Percentiles rank a stretch among this genome's conserved stretches.
Evolutionary conservation across 2,329 filamentous ascomycete species (phyloP).

Genomic region (Ramularia collo-cygni): DNA sequence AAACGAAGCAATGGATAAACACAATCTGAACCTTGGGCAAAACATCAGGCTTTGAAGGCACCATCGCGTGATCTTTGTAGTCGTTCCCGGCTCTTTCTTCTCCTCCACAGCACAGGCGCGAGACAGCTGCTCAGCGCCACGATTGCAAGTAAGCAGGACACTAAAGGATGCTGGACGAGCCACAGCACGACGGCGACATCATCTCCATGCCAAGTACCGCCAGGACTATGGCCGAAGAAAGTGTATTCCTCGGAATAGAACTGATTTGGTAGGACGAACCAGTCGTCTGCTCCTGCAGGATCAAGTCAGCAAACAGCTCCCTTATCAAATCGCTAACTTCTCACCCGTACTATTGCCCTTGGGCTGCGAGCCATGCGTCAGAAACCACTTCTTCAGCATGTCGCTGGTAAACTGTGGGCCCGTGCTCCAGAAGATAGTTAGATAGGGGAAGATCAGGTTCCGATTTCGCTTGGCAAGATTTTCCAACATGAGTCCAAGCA

Average conservation of each 20-base stretch:
- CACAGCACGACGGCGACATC: slow-evolving; percentile 27
- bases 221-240: slow-evolving; percentile 28
- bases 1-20: too few species aligned
- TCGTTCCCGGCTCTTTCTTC: neutral
- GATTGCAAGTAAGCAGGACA: slow-evolving; percentile 1
- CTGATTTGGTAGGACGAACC: slow-evolving; percentile 19
- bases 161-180: slow-evolving; percentile 15
- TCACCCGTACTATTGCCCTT: too few species aligned
- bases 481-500: slow-evolving; percentile 20
- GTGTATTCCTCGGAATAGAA: slow-evolving; percentile 28
- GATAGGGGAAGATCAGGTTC: slow-evolving; percentile 22
- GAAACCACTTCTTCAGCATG: slow-evolving; percentile 23
- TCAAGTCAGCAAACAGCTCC: neutral
- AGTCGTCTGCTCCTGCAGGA: neutral
- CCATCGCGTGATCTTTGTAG: too few species aligned
- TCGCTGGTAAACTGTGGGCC: slow-evolving; percentile 26
- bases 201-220: slow-evolving; percentile 28
- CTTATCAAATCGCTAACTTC: too few species aligned
- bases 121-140: neutral
- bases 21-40: too few species aligned
- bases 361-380: neutral
- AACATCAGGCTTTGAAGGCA: too few species aligned
- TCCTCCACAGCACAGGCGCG: neutral
- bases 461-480: slow-evolving; percentile 12
- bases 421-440: slow-evolving; percentile 29